These are phyloP conservation scores for Erodium maritimum DNA, from an alignment of 345 rosid species.

Conservation along the genomic window DNA sequence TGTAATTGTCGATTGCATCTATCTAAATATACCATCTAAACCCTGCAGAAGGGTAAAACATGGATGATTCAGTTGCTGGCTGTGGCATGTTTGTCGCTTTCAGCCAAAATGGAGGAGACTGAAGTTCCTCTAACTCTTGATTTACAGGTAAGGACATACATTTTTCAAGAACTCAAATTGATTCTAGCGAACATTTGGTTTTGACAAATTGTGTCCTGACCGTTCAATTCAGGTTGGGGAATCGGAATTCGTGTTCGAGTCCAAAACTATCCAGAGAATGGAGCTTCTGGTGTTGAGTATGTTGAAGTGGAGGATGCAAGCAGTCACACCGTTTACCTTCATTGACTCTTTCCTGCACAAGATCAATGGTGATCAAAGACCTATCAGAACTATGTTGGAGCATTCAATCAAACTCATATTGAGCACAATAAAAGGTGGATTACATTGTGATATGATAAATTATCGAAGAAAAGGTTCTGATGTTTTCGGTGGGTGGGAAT, in stretches of 20 bases:
- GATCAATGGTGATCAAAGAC: conserved; percentile 34
- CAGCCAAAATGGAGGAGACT: conserved; percentile 71
- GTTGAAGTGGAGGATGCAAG: conserved; percentile 65
- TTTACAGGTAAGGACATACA: conserved; percentile 37
- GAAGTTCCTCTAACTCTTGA: conserved; percentile 48
- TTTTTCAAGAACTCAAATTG: not conserved
- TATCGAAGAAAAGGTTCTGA: conserved; percentile 14
- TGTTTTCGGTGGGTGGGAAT: conserved; percentile 31
- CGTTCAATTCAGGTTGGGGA: conserved; percentile 29
- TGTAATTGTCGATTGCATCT: conserved; percentile 1
- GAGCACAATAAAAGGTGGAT: conserved; percentile 37
- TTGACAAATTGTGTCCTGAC: not conserved
- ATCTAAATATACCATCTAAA: not conserved
- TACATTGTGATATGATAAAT: conserved; percentile 2
- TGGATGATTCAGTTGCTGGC: conserved; percentile 63
- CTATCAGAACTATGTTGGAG: conserved; percentile 18
- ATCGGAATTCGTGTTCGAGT: conserved; percentile 52
- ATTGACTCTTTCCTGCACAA: conserved; percentile 43
- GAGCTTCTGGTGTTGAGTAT: conserved; percentile 62
- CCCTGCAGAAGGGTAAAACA: conserved; percentile 41
- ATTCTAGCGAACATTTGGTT: not conserved
- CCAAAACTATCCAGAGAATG: conserved; percentile 58
- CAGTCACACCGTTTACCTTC: conserved; percentile 61
- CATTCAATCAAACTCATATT: conserved; percentile 39
- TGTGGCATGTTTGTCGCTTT: conserved; percentile 65